Evolutionary conservation across 371 early-diverging fungal genomes (phyloP), one percentile per base, ranked within the genome.

Genomic region (Rhizomucor pusillus): DNA sequence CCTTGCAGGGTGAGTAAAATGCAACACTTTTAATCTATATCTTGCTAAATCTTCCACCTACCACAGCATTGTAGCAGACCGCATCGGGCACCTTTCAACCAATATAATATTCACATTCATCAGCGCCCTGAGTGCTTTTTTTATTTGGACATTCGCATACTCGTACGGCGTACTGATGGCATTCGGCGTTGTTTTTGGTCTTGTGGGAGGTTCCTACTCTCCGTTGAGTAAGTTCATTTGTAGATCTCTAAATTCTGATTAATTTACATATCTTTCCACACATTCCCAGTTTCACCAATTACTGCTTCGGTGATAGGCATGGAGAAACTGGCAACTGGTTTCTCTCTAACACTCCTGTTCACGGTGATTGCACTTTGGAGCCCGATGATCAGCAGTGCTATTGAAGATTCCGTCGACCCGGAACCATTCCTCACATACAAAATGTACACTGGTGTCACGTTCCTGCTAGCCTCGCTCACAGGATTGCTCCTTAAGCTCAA

Each of bases 141-240:
- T 82, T 18, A 66, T 79, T 6, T 82, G 83, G 83, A 62, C 63
- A 1, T 73, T 77, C 55, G 66, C 79, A 13, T 57, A 35, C 18
- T 56, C 43, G 6, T 77, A 75, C 52, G 54, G 43, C 9, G 50
- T 50, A 0, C 44, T 81, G 22, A 55, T 64, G 29, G 63, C 57
- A 1, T 78, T 75, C 49, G 44, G 65, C 0, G 35, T 55, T 20
- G 25, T 73, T 1, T 76, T 64, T 56, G 79, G 79, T 1, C 57
- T 71, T 20, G 59, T 65, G 45, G 63, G 72, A 6, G 71, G 77
- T 4, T 56, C 66, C 1, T 75, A 67, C 33, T 52, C 64, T 43
- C 53, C 75, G 19, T 29, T 74, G 19, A 58, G 71, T 71, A 66
- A 49, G 43, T 47, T 16, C 1, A 10, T n/a, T 22, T 5, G 13